Conservation (phyloP, 768 basidiomycete genomes). For the Rhizopogon rudus region DNA sequence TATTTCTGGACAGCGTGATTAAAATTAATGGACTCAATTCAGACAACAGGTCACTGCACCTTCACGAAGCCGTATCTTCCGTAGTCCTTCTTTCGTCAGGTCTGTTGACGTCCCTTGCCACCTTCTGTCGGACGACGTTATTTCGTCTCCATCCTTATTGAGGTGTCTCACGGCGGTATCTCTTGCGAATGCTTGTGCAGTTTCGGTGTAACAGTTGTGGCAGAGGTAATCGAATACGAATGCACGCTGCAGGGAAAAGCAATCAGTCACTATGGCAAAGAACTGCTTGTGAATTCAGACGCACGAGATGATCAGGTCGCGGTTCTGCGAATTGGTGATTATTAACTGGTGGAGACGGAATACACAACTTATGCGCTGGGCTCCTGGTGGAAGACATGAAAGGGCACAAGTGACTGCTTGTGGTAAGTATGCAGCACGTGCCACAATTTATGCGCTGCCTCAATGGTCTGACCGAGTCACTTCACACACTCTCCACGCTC, state of each 20-base stretch:
- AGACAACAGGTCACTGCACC: constrained; percentile 30
- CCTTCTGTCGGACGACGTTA: constrained; percentile 26
- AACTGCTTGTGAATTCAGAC: not conserved
- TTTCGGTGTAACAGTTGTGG: constrained; percentile 67
- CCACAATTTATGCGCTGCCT: too few species aligned
- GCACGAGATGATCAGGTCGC: constrained; percentile 43
- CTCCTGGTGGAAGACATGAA: not conserved
- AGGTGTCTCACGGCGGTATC: constrained; percentile 60
- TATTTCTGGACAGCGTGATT: constrained; percentile 47
- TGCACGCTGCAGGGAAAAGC: constrained; percentile 39
- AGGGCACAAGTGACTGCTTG: not conserved
- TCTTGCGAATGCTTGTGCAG: constrained; percentile 61
- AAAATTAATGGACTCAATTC: not conserved
- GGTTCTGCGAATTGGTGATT: constrained; percentile 26
- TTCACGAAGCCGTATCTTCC: constrained; percentile 48
- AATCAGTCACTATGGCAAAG: not conserved
- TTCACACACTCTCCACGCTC: not conserved
- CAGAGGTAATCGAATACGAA: constrained; percentile 76
- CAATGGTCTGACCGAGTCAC: too few species aligned
- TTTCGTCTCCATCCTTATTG: constrained; percentile 69
- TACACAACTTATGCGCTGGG: not conserved
- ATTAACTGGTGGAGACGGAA: not conserved
- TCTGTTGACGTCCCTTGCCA: constrained; percentile 17
- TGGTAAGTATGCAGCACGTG: not conserved
- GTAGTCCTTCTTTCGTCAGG: constrained; percentile 35